Evolutionary conservation across 1,139 yeast species (phyloP), one percentile per base, ranked within the genome.

Genomic region (Pneumocystis sp.): DNA sequence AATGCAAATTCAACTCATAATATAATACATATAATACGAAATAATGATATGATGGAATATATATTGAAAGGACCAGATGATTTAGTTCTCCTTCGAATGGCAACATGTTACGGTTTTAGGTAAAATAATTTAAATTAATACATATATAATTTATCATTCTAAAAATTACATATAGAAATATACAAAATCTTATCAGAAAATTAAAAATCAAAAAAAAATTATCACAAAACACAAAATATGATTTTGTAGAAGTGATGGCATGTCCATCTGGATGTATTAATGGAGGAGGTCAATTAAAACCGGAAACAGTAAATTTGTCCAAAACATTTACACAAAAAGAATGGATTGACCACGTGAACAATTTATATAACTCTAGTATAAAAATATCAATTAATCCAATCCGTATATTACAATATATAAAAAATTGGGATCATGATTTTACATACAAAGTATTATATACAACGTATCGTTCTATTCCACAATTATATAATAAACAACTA

Each of bases 241-340:
- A 89, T 69, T 89, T 87, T 71, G 89, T 93, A 4, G 98, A 93
- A 72, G 87, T 93, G 50, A 91, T 90, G 97, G 98, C 98, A 0
- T 93, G 98, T 74, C 98, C 98, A 2, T 89, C 89, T 56, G 99
- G 98, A 0, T 93, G 98, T 73, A 87, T 91, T 66, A 93, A 93
- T 72, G 99, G 99, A 8, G 97, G 98, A 21, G 99, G 99, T 0
- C 93, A 90, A 72, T 85, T 88, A 31, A 61, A 63, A 35, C 67
- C 67, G 8, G 62, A 63, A 10, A 21, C 40, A 8, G 10, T 37
- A n/a, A 61, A n/a, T 25, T 39, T 37, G n/a, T 34, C 50, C 3
- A 57, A 59, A 35, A 44, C 37, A 10, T 44, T 61, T 50, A 40
- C 65, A 8, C 44, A 60, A 15, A 59, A 60, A 17, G 67, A 62